Evolutionary conservation across 176 grass and related monocot species (phyloP).

Genomic region (Musa acuminata): DNA sequence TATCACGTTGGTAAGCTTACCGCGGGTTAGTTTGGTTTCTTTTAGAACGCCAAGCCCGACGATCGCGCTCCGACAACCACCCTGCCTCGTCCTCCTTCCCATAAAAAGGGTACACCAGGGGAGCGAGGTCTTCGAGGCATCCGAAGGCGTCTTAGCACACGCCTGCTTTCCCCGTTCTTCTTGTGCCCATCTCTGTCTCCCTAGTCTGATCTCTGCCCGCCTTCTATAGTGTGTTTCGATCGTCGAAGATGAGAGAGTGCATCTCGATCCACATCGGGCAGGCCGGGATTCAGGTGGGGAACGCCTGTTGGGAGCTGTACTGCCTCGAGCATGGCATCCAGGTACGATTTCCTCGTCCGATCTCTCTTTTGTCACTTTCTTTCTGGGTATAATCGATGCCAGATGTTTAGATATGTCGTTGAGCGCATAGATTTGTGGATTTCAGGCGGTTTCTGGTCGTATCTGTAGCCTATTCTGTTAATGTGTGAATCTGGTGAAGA

Average conservation of each 20-base stretch:
- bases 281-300: conserved; percentile 5
- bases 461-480: too few species aligned
- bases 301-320: conserved; percentile 2
- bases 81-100: background rate
- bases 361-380: background rate
- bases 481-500: too few species aligned
- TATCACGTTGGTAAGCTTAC: too few species aligned
- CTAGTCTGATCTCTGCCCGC: too few species aligned
- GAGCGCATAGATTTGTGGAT: background rate
- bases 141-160: conserved; percentile 10
- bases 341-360: background rate
- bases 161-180: background rate
- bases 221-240: background rate
- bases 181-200: background rate
- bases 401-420: background rate
- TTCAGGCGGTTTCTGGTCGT: background rate
- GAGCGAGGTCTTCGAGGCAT: background rate
- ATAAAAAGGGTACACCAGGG: background rate
- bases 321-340: conserved; percentile 15
- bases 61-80: background rate
- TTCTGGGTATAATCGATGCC: background rate
- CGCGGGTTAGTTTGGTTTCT: too few species aligned
- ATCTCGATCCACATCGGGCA: conserved; percentile 9
- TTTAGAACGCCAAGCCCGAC: background rate
- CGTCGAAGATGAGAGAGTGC: conserved; percentile 12